Evolutionary conservation across 148 eudicot genomes (phyloP), one percentile per base, ranked within the genome.

Genomic region (Persicaria maculosa): DNA sequence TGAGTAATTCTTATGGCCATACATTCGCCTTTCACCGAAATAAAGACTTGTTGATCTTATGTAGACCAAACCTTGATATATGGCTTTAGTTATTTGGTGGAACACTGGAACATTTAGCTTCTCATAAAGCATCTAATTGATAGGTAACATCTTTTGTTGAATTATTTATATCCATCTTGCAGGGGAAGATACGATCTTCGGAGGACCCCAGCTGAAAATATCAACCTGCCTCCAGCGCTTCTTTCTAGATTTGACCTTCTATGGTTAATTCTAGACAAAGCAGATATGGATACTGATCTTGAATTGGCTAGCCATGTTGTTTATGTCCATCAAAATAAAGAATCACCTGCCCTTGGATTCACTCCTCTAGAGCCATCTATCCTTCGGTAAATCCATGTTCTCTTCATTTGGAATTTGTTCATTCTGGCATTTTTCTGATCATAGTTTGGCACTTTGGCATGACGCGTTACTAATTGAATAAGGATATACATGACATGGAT

Each of bases 121-220:
- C 11, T 57, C 20, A 55, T 55, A 9, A 5, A 55, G 25, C 19
- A n/a, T 17, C 36, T 22, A 57, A n/a, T 11, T 61, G 31, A 61
- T 61, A 61, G 4, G 6, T 31, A 31, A 31, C 2, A 31, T 61
- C 44, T 44, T 47, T 67, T 67, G 71, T 12, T 67, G 44, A 44
- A 68, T 17, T 15, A 40, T 68, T 12, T 9, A 46, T 46, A 1
- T 71, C 17, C 59, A 50, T 82, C 54, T 80, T 87, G 74, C 80
- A 96, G 99, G 99, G 99, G 99, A 78, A 89, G 97, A 89, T 96
- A 96, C 77, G 99, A 96, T 81, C 83, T 96, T 53, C 85, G 99
- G 44, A 89, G 99, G 85, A 90, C 99, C 54, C 99, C 99, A 70
- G 99, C 99, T 74, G 99, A 96, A 83, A 96, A 96, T 81, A 96